Base-by-base conservation (phyloP, 2,329 filamentous ascomycete genomes). In the Corniculantispora saksenae region DNA sequence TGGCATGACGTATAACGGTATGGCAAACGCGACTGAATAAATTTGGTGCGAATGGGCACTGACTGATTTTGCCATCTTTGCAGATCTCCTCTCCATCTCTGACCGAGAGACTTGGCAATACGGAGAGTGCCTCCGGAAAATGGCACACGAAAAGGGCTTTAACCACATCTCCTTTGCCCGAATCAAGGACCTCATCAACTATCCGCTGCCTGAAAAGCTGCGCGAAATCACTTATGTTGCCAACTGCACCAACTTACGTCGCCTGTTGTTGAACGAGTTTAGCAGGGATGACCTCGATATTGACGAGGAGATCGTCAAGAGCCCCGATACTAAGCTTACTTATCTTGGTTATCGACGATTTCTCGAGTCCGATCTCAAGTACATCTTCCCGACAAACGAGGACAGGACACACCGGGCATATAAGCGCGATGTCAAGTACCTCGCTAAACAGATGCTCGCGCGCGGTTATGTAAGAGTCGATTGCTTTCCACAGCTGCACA, bases 1-100 rank as follows among this genome's bases (percentile, higher is more conserved):
- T 68, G 84, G 84, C 0, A 74, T 86, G 19, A 80, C 82, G 1
- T 86, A 85, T 53, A 86, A 84, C 65, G 83, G 82, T 83, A 69
- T 27, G 73, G 70, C 19, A 17, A 8, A 35, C 21, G 3, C 7
- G 21, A 32, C 23, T 9, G 2, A 2, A n/a, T n/a, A 23, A 3
- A 15, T 15, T 10, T 13, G 6, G 9, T 13, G n/a, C 7, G 10
- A 13, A n/a, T n/a, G n/a, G n/a, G n/a, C 6, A 5, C 13, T n/a
- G 12, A n/a, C 62, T 38, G 9, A 50, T n/a, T 1, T 6, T 7
- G 17, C 19, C 8, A 25, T n/a, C n/a, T n/a, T n/a, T n/a, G n/a
- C 45, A 84, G 82, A 85, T 53, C 71, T 85, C 0, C 70, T 85
- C 15, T 76, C 79, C 9, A 81, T 85, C 1, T 74, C 82, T 0